Evolutionary conservation across 2,329 filamentous ascomycete genomes (phyloP).

Genomic region (Colletotrichum abscissum): DNA sequence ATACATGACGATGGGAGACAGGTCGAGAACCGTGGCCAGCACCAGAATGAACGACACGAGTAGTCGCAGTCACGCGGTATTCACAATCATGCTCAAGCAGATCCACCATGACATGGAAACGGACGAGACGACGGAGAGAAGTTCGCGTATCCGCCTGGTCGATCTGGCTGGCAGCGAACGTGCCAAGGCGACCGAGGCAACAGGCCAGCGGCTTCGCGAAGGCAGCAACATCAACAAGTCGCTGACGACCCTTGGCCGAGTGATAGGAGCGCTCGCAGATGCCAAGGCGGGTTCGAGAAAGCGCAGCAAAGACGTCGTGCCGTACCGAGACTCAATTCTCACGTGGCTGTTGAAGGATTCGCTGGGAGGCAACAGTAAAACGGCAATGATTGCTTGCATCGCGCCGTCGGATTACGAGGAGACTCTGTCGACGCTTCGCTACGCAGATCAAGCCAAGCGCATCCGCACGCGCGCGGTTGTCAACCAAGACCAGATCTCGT

Average conservation of each 20-base stretch:
- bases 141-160: constrained; percentile 92
- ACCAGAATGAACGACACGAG: constrained; percentile 99
- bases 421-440: constrained; percentile 93
- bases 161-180: constrained; percentile 95
- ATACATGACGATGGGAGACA: constrained; percentile 90
- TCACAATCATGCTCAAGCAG: constrained; percentile 97
- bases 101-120: constrained; percentile 97
- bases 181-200: constrained; percentile 95
- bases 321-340: constrained; percentile 89
- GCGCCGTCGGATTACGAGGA: constrained; percentile 97
- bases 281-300: constrained; percentile 71
- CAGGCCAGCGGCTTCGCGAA: constrained; percentile 88
- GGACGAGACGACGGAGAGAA: constrained; percentile 97
- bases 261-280: constrained; percentile 90
- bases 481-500: constrained; percentile 94
- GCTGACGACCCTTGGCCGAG: constrained; percentile 91
- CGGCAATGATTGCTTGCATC: constrained; percentile 99
- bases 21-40: constrained; percentile 87
- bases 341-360: constrained; percentile 95
- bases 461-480: constrained; percentile 95
- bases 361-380: constrained; percentile 96
- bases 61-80: constrained; percentile 95
- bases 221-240: constrained; percentile 99
- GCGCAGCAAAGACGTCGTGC: constrained; percentile 73
- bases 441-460: constrained; percentile 96